Conservation (phyloP, 1,284 basidiomycete species). For the Puccinia hordei region DNA sequence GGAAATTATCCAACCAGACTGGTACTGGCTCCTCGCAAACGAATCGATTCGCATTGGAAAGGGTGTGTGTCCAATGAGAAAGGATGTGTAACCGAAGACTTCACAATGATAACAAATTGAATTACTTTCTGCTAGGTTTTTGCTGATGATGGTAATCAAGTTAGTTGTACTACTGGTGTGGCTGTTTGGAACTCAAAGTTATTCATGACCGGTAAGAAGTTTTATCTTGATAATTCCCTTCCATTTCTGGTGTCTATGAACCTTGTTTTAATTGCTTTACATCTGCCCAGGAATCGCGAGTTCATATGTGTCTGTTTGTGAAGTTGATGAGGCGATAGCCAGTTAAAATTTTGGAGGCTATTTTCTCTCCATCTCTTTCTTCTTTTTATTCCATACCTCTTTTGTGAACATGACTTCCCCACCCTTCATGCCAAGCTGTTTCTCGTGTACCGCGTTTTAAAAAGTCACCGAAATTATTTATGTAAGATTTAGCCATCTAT, state of each 20-base stretch:
- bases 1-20: slow-evolving; percentile 44
- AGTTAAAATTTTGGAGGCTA: not conserved
- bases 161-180: slow-evolving; percentile 30
- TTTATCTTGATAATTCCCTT: not conserved
- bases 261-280: not conserved
- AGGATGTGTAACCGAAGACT: not conserved
- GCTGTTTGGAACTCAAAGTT: slow-evolving; percentile 38
- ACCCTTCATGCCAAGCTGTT: too few species aligned
- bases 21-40: slow-evolving; percentile 6
- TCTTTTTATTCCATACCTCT: not conserved
- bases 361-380: not conserved
- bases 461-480: too few species aligned
- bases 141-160: slow-evolving; percentile 45
- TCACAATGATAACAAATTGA: not conserved
- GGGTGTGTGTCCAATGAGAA: not conserved
- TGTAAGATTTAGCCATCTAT: too few species aligned
- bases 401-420: too few species aligned
- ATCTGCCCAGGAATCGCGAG: slow-evolving; percentile 20
- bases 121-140: slow-evolving; percentile 29
- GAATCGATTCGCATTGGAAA: slow-evolving; percentile 17
- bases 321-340: slow-evolving; percentile 10
- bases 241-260: not conserved
- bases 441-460: too few species aligned
- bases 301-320: slow-evolving; percentile 28
- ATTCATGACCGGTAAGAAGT: slow-evolving; percentile 43